A percentile compares a stretch with the other conserved stretches of the same genome.
phyloP scores from a whole-genome alignment of 2,329 filamentous ascomycete species.

The Colletotrichum liriopes region DNA sequence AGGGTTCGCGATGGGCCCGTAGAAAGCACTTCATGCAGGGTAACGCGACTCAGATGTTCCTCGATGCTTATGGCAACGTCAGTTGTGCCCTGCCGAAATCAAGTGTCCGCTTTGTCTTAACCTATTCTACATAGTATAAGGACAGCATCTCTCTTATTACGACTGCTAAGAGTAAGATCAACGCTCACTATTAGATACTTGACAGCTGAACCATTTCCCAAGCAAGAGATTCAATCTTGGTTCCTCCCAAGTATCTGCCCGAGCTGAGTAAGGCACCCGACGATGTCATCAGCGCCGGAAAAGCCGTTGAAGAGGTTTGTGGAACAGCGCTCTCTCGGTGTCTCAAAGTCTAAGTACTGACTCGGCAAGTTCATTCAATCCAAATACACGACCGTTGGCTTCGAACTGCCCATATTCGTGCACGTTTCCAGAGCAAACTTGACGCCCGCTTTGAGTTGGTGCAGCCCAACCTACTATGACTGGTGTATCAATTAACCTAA shows the following conservation, averaged over 20 bases:
- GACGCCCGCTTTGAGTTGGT: neutral
- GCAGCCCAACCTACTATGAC: neutral
- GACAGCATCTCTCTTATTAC: neutral
- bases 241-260: neutral
- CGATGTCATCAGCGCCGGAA: neutral
- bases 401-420: neutral
- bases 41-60: slow-evolving; percentile 17
- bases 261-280: neutral
- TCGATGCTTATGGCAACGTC: slow-evolving; percentile 12
- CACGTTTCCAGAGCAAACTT: neutral
- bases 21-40: slow-evolving; percentile 20
- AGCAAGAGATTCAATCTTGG: slow-evolving; percentile 1
- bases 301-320: neutral
- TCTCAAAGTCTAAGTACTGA: neutral
- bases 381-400: neutral
- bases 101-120: neutral
- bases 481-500: neutral
- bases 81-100: neutral
- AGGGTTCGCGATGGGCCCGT: slow-evolving; percentile 19
- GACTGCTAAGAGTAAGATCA: neutral
- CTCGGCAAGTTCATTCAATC: neutral
- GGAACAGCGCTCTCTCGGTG: neutral
- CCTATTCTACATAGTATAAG: neutral
- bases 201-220: neutral
- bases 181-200: neutral